Percentiles rank a stretch among this genome's conserved stretches.
Evolutionary conservation across 257 asterid species (phyloP).

Genomic region (Solanum pennellii): DNA sequence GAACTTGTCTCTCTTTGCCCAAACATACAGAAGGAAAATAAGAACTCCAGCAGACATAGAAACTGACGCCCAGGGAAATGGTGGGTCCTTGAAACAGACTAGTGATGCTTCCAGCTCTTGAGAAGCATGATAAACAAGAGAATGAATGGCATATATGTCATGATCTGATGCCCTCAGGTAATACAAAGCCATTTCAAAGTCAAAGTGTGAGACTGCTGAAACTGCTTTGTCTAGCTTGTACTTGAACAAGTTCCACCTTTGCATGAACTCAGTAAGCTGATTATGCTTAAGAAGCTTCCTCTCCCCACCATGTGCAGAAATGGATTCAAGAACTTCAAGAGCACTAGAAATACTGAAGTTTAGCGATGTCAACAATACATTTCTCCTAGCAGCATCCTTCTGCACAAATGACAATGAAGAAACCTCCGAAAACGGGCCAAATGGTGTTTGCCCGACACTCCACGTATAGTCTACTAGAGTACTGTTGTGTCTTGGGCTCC

Average conservation of each 20-base stretch:
- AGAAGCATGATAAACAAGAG: conserved; percentile 65
- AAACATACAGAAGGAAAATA: conserved; percentile 41
- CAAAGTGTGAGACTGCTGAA: conserved; percentile 77
- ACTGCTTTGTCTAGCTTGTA: conserved; percentile 79
- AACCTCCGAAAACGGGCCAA: conserved; percentile 88
- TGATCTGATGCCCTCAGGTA: conserved; percentile 74
- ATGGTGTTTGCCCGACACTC: conserved; percentile 92
- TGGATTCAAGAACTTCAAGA: conserved; percentile 60
- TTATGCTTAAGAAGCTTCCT: conserved; percentile 51
- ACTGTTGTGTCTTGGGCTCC: conserved; percentile 86
- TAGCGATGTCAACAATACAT: conserved; percentile 59
- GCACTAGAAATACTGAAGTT: conserved; percentile 66
- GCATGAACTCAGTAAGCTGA: conserved; percentile 46
- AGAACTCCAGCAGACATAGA: conserved; percentile 38
- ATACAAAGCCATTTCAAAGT: conserved; percentile 73
- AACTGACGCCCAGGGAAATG: conserved; percentile 72
- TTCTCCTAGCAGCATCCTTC: conserved; percentile 95
- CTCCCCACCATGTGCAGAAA: conserved; percentile 77
- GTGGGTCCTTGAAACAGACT: conserved; percentile 84
- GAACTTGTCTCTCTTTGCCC: conserved; percentile 54
- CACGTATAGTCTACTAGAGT: conserved; percentile 82
- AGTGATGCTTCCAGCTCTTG: conserved; percentile 84
- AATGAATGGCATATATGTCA: conserved; percentile 68
- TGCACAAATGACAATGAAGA: conserved; percentile 77
- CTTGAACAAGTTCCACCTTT: conserved; percentile 82